Evolutionary conservation across 208 protist genomes (phyloP), one percentile per base, ranked within the genome.

Genomic region (Leptomonas pyrrhocoris): DNA sequence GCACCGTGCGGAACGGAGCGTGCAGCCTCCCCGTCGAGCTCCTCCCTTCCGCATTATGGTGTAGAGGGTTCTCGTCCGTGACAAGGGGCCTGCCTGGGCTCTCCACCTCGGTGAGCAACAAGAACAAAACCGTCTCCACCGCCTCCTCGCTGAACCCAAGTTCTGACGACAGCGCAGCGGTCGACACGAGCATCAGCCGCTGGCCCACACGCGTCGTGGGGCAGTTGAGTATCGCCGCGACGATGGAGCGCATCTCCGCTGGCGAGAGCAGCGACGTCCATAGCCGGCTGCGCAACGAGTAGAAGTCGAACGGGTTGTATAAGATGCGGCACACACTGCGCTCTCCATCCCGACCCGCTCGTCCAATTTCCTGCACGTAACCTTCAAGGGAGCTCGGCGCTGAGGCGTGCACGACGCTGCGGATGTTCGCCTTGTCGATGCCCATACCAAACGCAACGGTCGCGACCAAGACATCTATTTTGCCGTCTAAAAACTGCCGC

Each of bases 391-490:
- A 98, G 55, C 97, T 94, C 0, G 98, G 98, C 8, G 98, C 81
- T 0, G 86, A 83, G 23, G 96, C 89, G 85, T 99, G 98, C 45
- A 99, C 80, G 4, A 99, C 96, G 74, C 88, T 97, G 42, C 98
- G 92, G 40, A 99, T 98, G 68, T 99, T 90, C 0, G 85, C 70
- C 77, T 99, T 99, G 77, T 99, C 96, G 55, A 99, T 98, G n/a
- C 97, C 98, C 97, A 99, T 99, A 25, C 98, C 98, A 80, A 99
- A 99, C 19, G 98, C 98, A 3, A 99, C 93, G 8, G 98, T 99
- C 11, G 98, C 98, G 16, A 96, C 89, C 7, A 99, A 82, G 19
- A 99, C 88, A 40, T 96, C 83, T 19, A 98, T 79, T 25, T 83
- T 69, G 46, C 86, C 93, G 0, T 73, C 67, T 43, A 88, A 83